A percentile compares a stretch with the other conserved stretches of the same genome.
These are phyloP conservation scores for Pythium phragmitis DNA, from an alignment of 352 stramenopile genomes.

Conservation along the genomic window DNA sequence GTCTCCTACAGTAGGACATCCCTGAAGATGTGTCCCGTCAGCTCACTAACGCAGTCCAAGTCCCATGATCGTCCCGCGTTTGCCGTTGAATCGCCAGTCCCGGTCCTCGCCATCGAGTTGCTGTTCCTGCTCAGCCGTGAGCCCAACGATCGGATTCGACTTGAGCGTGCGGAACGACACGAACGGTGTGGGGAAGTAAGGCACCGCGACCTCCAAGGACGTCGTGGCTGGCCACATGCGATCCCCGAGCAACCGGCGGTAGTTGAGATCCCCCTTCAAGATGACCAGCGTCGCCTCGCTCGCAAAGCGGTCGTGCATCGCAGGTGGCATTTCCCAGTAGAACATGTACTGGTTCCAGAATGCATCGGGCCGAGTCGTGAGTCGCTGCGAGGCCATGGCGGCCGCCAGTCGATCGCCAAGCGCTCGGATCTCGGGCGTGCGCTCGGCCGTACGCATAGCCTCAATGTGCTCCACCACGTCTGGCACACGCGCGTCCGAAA, in stretches of 20 bases:
- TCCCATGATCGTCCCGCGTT: conserved; percentile 66
- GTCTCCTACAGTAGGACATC: neutral
- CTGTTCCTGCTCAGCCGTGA: conserved; percentile 39
- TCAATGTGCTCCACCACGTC: conserved; percentile 67
- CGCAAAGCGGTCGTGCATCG: conserved; percentile 32
- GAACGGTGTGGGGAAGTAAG: conserved; percentile 70
- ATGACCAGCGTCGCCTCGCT: conserved; percentile 86
- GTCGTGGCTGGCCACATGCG: conserved; percentile 86
- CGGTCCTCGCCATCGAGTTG: conserved; percentile 50
- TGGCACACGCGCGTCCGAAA: conserved; percentile 64
- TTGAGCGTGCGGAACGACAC: conserved; percentile 75
- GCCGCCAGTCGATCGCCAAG: conserved; percentile 42
- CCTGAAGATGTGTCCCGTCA: neutral
- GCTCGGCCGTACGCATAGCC: conserved; percentile 41
- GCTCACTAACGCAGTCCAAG: conserved; percentile 31
- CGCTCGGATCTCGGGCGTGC: conserved; percentile 40
- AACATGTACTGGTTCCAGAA: conserved; percentile 78
- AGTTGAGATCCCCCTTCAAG: conserved; percentile 98
- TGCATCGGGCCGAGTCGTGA: conserved; percentile 31
- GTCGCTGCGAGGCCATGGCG: conserved; percentile 30
- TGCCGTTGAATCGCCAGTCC: conserved; percentile 68
- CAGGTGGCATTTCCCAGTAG: conserved; percentile 63
- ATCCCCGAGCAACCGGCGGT: conserved; percentile 94
- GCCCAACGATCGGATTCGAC: conserved; percentile 64
- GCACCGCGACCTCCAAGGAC: conserved; percentile 80